These are phyloP conservation scores for Aspergillus thermomutatus DNA, from an alignment of 2,329 filamentous ascomycete genomes.

Conservation along the genomic window DNA sequence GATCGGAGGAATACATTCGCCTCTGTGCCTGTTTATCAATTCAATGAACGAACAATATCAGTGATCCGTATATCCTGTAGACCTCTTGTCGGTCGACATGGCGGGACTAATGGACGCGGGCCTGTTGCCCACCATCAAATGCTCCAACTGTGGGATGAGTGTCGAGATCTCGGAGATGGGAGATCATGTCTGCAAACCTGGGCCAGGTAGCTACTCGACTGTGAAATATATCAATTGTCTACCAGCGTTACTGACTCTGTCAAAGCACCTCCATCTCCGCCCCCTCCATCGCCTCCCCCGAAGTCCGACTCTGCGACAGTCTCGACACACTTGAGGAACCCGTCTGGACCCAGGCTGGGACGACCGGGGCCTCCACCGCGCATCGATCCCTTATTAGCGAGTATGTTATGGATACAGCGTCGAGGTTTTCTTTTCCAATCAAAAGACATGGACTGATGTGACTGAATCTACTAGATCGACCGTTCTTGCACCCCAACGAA, in stretches of 20 bases:
- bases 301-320: constrained; percentile 25
- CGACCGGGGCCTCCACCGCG: constrained; percentile 50
- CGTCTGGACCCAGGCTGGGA: constrained; percentile 36
- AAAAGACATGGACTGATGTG: neutral
- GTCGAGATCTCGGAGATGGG: constrained; percentile 85
- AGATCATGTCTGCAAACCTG: constrained; percentile 67
- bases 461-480: constrained; percentile 30
- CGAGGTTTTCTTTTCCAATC: neutral
- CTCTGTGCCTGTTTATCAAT: constrained; percentile 1
- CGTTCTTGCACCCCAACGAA: constrained; percentile 55
- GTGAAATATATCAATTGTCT: constrained; percentile 5
- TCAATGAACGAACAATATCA: constrained; percentile 10
- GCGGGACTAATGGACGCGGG: constrained; percentile 54
- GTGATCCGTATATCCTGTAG: constrained; percentile 2
- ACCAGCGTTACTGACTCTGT: constrained; percentile 3
- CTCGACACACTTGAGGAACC: constrained; percentile 18
- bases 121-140: constrained; percentile 82
- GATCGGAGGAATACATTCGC: neutral
- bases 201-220: constrained; percentile 30
- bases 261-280: constrained; percentile 8
- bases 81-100: constrained; percentile 47
- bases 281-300: constrained; percentile 25
- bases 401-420: constrained; percentile 42
- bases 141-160: constrained; percentile 71
- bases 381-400: constrained; percentile 58